A percentile compares a stretch with the other conserved stretches of the same genome.
Conservation (phyloP, 306 rosid species). For the Castanopsis chinensis region DNA sequence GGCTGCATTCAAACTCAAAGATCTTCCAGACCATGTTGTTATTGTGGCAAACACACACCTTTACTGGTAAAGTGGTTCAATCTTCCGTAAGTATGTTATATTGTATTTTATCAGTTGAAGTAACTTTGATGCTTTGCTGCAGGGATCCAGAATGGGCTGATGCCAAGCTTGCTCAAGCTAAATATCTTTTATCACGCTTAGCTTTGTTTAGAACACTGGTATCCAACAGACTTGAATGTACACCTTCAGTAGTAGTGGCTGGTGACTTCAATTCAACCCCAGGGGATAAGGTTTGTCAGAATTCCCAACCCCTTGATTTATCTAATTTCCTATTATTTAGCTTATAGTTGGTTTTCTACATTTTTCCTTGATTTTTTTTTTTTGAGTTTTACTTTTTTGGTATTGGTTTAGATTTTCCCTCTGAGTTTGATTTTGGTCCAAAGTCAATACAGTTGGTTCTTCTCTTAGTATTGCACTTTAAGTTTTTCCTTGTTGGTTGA, state of each 20-base stretch:
- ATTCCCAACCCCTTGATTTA: not conserved
- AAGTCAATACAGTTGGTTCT: too few species aligned
- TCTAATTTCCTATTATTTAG: constrained; percentile 14
- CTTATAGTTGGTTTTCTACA: not conserved
- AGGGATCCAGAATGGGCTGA: constrained; percentile 94
- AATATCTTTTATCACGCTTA: constrained; percentile 73
- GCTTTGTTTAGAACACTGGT: constrained; percentile 57
- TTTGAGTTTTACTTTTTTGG: too few species aligned
- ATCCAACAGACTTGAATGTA: constrained; percentile 59
- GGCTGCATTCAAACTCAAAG: constrained; percentile 75
- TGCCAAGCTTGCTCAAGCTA: constrained; percentile 90
- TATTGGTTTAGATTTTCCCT: too few species aligned
- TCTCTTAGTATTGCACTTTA: too few species aligned
- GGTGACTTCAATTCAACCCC: constrained; percentile 95
- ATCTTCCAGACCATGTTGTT: constrained; percentile 46
- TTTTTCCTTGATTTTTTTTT: not conserved
- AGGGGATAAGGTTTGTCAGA: constrained; percentile 65
- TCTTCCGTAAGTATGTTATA: constrained; percentile 2
- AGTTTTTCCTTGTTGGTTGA: too few species aligned
- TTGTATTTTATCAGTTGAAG: constrained; percentile 12
- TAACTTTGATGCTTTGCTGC: constrained; percentile 18
- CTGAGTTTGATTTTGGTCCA: not conserved
- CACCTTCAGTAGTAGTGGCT: constrained; percentile 66
- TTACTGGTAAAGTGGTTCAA: constrained; percentile 57
- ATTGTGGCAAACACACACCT: constrained; percentile 85